Evolutionary conservation across 495 filamentous ascomycete species (phyloP).

Genomic region (Ramalina intermedia): DNA sequence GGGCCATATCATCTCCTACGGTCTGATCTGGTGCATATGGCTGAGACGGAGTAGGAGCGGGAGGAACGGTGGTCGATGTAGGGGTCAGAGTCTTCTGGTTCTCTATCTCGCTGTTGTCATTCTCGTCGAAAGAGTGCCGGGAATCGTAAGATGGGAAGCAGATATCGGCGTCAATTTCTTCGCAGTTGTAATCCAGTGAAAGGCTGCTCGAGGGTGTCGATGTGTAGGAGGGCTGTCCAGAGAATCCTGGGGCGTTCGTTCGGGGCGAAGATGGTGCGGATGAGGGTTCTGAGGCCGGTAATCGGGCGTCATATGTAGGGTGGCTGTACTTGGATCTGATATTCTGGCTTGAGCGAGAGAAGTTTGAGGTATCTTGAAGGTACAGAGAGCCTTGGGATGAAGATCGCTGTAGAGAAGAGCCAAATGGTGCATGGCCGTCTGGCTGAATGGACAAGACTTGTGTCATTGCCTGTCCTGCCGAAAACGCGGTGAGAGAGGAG

Average conservation of each 20-base stretch:
- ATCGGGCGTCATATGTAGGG: conserved; percentile 21
- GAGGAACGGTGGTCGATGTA: conserved; percentile 15
- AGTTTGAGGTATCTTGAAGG: conserved; percentile 21
- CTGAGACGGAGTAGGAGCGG: conserved; percentile 26
- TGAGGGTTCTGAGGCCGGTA: conserved; percentile 24
- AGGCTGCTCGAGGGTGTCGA: conserved; percentile 52
- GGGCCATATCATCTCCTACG: conserved; percentile 70
- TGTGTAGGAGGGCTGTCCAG: conserved; percentile 24
- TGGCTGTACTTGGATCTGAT: conserved; percentile 19
- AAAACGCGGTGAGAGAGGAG: neutral
- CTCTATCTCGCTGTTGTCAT: conserved; percentile 26
- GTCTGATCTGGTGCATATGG: conserved; percentile 19
- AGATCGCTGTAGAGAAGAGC: conserved; percentile 27
- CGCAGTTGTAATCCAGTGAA: conserved; percentile 36
- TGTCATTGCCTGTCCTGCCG: conserved; percentile 24
- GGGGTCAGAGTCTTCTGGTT: conserved; percentile 24
- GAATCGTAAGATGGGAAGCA: conserved; percentile 45
- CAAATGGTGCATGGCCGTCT: conserved; percentile 27
- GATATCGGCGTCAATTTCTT: conserved; percentile 38
- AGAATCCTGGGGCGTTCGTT: conserved; percentile 16
- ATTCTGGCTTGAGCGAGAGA: conserved; percentile 22
- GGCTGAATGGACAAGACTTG: conserved; percentile 25
- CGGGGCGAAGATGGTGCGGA: conserved; percentile 28
- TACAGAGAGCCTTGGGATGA: conserved; percentile 31
- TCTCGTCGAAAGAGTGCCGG: conserved; percentile 16